Conservation (phyloP, 2,329 filamentous ascomycete species). For the Tolypocladium inflatum region DNA sequence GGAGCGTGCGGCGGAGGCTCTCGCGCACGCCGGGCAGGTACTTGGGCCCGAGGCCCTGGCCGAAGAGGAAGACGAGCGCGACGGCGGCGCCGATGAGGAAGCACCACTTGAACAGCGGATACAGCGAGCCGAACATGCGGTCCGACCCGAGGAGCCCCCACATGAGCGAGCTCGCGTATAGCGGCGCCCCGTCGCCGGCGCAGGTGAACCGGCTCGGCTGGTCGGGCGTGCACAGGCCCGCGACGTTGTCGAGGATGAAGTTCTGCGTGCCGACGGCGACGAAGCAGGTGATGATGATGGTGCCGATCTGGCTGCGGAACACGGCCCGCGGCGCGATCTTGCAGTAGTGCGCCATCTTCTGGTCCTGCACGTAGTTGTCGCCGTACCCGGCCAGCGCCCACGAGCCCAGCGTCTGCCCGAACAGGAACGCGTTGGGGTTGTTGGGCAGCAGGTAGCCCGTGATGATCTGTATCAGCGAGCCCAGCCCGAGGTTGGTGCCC, state of each 20-base stretch:
- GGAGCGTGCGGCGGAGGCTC: slow-evolving; percentile 18
- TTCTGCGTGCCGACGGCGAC: slow-evolving; percentile 34
- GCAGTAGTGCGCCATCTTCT: slow-evolving; percentile 42
- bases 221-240: slow-evolving; percentile 17
- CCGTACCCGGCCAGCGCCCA: slow-evolving; percentile 22
- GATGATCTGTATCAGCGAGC: slow-evolving; percentile 32
- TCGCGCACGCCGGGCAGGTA: slow-evolving; percentile 19
- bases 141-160: slow-evolving; percentile 43
- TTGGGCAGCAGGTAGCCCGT: slow-evolving; percentile 15
- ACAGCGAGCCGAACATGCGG: slow-evolving; percentile 31
- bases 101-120: slow-evolving; percentile 29
- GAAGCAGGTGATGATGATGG: slow-evolving; percentile 35
- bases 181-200: slow-evolving; percentile 36
- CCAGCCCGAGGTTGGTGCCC: slow-evolving; percentile 31
- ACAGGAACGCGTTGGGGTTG: slow-evolving; percentile 15
- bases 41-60: slow-evolving; percentile 7
- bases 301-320: slow-evolving; percentile 36
- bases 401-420: slow-evolving; percentile 13
- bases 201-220: slow-evolving; percentile 36
- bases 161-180: slow-evolving; percentile 23
- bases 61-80: slow-evolving; percentile 21
- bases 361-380: slow-evolving; percentile 34
- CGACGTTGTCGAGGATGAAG: slow-evolving; percentile 27
- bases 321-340: slow-evolving; percentile 38
- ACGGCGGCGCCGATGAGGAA: slow-evolving; percentile 30